A percentile compares a stretch with the other conserved stretches of the same genome.
These are phyloP conservation scores for Gyromitra esculenta DNA, from an alignment of 2,329 filamentous ascomycete genomes.

Conservation along the genomic window DNA sequence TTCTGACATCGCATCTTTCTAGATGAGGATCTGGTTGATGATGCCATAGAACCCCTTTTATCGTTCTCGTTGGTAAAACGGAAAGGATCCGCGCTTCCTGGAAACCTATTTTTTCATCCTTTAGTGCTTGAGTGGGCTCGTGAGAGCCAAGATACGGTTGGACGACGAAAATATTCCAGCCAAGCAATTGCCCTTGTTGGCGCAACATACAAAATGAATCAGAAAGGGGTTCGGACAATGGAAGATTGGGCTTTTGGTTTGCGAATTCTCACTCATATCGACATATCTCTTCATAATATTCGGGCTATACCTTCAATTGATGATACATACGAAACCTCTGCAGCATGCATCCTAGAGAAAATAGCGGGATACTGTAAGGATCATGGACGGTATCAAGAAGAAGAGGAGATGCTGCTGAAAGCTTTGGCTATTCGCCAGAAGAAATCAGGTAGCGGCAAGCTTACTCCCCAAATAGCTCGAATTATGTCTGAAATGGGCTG, in stretches of 20 bases:
- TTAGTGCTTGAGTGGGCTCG: conserved; percentile 52
- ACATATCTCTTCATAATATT: background rate
- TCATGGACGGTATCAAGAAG: background rate
- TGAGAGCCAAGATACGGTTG: conserved; percentile 30
- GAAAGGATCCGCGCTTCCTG: background rate
- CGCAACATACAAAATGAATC: background rate
- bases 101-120: conserved; percentile 40
- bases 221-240: background rate
- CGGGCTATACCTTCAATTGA: background rate
- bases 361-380: background rate
- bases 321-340: background rate
- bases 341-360: background rate
- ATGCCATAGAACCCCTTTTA: conserved; percentile 37
- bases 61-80: conserved; percentile 48
- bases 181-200: conserved; percentile 15
- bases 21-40: conserved; percentile 24
- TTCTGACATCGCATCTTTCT: background rate
- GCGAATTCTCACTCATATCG: conserved; percentile 26
- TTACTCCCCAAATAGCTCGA: background rate
- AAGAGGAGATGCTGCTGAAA: background rate
- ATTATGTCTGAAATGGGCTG: background rate
- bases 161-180: background rate
- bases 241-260: conserved; percentile 39
- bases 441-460: background rate
- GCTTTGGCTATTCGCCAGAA: background rate